Evolutionary conservation across 192 early-diverging fungal species (phyloP), one percentile per base, ranked within the genome.

Genomic region (Umbelopsis isabellina): DNA sequence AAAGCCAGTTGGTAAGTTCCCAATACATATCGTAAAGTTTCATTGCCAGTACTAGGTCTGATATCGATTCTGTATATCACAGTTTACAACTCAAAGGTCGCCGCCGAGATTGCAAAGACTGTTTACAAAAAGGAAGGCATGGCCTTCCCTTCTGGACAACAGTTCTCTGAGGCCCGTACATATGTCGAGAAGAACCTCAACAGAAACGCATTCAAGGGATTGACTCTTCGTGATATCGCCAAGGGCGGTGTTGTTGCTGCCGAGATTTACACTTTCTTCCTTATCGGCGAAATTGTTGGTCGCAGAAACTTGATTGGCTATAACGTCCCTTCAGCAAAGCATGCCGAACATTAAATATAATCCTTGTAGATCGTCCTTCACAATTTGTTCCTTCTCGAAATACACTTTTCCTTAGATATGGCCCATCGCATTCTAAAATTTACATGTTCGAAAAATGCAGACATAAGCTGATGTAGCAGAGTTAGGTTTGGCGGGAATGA

Each of bases 231-330:
- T 27, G 80, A 87, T 74, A 50, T 79, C 37, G 76, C 72, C 52
- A 85, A 85, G 81, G 79, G 76, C 70, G 80, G 80, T 71, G 74
- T 87, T 65, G 69, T 86, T 22, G 78, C 81, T 47, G 81, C 81
- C 48, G 85, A 89, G 77, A 69, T 83, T 30, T 80, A 79, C 74
- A 81, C 85, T 33, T 88, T 89, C 72, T 89, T 88, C 79, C 72
- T 86, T 53, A 41, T 89, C 22, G 88, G 88, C 58, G 88, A 89
- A 73, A 82, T 89, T 52, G 72, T 89, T 72, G 88, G 88, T 70
- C 85, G 86, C 51, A 79, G 85, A 74, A 88, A 83, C 80, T 71
- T 90, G 71, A 76, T 88, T 58, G 88, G 88, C 23, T 87, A 88
- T 45, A 81, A 84, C 30, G 84, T 88, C 74, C 69, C 82, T 74